Percentiles rank a stretch among this genome's conserved stretches.
Conservation (phyloP, 2,329 filamentous ascomycete genomes). For the Didymellaceae sp. region DNA sequence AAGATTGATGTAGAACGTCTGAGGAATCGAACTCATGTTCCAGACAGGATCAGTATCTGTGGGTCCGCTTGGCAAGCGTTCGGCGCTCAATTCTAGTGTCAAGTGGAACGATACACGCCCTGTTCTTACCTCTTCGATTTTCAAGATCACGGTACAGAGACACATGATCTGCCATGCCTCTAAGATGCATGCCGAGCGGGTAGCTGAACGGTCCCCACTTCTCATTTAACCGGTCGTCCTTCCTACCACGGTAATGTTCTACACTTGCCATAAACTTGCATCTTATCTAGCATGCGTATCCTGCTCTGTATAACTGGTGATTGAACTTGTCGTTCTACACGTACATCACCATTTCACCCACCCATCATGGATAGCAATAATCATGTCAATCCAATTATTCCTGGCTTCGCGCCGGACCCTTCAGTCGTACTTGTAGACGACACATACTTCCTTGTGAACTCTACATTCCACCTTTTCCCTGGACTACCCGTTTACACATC, state of each 20-base stretch:
- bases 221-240: neutral
- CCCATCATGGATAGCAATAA: neutral
- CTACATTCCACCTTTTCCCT: conserved; percentile 59
- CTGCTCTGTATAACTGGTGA: neutral
- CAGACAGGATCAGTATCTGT: too few relatives aligned
- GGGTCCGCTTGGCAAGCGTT: too few relatives aligned
- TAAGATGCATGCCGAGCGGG: neutral
- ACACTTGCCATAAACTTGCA: neutral
- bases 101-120: too few relatives aligned
- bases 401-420: conserved; percentile 58
- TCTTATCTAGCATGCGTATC: neutral
- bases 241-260: neutral
- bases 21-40: too few relatives aligned
- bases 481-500: conserved; percentile 59
- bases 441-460: conserved; percentile 59
- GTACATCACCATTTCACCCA: neutral
- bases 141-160: neutral
- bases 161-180: neutral
- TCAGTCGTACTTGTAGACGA: conserved; percentile 50
- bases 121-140: too few relatives aligned
- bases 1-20: too few relatives aligned
- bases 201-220: neutral
- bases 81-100: too few relatives aligned
- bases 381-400: conserved; percentile 46
- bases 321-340: neutral